Evolutionary conservation across 2,329 filamentous ascomycete species (phyloP).

Genomic region (Aspergillus sp.): DNA sequence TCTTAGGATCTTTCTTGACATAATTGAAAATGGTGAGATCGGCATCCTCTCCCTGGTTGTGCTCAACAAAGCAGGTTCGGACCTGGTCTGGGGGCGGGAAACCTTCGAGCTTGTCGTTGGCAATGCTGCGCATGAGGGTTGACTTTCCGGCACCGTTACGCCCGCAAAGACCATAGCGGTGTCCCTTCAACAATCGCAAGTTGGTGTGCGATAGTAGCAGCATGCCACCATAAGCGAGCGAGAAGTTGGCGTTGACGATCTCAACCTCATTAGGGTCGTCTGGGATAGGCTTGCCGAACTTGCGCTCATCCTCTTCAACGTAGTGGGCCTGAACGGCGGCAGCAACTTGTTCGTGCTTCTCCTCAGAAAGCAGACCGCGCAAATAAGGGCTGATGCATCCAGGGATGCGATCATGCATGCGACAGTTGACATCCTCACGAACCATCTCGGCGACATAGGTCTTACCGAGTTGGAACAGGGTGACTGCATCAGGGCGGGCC

Average conservation of each 20-base stretch:
- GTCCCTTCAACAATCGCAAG: slow-evolving; percentile 88
- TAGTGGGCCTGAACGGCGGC: slow-evolving; percentile 75
- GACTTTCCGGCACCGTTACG: slow-evolving; percentile 98
- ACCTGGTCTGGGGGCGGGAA: slow-evolving; percentile 92
- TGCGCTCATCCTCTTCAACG: slow-evolving; percentile 80
- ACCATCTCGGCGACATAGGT: slow-evolving; percentile 81
- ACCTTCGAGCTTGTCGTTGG: slow-evolving; percentile 91
- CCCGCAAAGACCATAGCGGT: slow-evolving; percentile 94
- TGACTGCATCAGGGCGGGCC: slow-evolving; percentile 59
- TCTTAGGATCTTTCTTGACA: slow-evolving; percentile 82
- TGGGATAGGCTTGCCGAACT: slow-evolving; percentile 78
- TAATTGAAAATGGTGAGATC: slow-evolving; percentile 95
- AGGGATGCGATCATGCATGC: slow-evolving; percentile 72
- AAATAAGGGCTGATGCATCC: slow-evolving; percentile 73
- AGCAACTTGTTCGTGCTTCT: slow-evolving; percentile 65
- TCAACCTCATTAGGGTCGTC: slow-evolving; percentile 91
- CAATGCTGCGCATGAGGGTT: slow-evolving; percentile 97
- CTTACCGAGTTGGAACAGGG: slow-evolving; percentile 66
- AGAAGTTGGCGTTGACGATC: slow-evolving; percentile 98
- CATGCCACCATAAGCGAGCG: slow-evolving; percentile 96
- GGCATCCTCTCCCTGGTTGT: slow-evolving; percentile 97
- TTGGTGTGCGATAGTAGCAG: slow-evolving; percentile 95
- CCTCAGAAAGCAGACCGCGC: slow-evolving; percentile 63
- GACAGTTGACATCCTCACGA: slow-evolving; percentile 81
- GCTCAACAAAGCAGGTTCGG: slow-evolving; percentile 96